A percentile compares a stretch with the other conserved stretches of the same genome.
phyloP scores from a whole-genome alignment of 192 early-diverging fungal species.

The Pilobolus umbonatus region DNA sequence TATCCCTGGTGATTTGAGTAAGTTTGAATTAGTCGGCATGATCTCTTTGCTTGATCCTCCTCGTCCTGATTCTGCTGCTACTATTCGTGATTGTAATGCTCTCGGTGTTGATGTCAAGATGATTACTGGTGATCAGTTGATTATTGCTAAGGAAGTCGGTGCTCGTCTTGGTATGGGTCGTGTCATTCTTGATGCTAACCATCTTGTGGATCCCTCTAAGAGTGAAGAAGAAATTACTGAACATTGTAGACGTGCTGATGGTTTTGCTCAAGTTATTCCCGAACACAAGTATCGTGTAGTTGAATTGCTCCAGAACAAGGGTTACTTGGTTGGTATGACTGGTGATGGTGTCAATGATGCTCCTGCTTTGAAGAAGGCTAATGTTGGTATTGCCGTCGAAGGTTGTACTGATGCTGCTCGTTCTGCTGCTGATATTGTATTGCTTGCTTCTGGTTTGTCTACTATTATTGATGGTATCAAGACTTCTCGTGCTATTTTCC shows the following conservation, averaged over 20 bases:
- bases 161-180: constrained; percentile 88
- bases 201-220: constrained; percentile 73
- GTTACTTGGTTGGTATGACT: constrained; percentile 89
- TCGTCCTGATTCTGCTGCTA: constrained; percentile 81
- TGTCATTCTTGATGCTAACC: constrained; percentile 83
- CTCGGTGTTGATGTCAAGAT: constrained; percentile 93
- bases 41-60: constrained; percentile 90
- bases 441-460: constrained; percentile 82
- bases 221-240: constrained; percentile 80
- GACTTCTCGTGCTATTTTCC: constrained; percentile 90
- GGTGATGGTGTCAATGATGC: constrained; percentile 90
- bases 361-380: constrained; percentile 95
- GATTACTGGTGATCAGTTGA: constrained; percentile 95
- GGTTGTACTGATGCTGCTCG: constrained; percentile 95
- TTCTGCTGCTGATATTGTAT: constrained; percentile 93
- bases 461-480: constrained; percentile 91
- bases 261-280: constrained; percentile 96
- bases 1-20: constrained; percentile 52
- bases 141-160: constrained; percentile 92
- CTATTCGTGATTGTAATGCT: constrained; percentile 77
- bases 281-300: constrained; percentile 99
- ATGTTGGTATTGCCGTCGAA: constrained; percentile 95
- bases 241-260: constrained; percentile 83
- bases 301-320: constrained; percentile 86
- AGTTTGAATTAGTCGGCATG: constrained; percentile 84